Evolutionary conservation across 2,329 filamentous ascomycete genomes (phyloP), one percentile per base, ranked within the genome.

Genomic region (Massarina eburnea): DNA sequence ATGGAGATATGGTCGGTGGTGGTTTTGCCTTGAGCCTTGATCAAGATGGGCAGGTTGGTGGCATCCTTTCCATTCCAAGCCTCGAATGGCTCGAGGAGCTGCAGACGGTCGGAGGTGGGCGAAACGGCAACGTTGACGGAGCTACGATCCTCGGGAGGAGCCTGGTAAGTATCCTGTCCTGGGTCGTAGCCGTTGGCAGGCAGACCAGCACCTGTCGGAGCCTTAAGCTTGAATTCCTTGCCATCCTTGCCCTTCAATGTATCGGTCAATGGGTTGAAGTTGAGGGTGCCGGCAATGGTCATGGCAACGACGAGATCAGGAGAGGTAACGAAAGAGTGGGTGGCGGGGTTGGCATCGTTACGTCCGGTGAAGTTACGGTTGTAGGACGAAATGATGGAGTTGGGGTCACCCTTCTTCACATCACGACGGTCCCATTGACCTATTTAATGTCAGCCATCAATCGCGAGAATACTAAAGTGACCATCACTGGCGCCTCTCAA

Each of bases 291-390:
- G 45, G 90, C 90, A 66, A 95, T 83, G 49, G 86, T 85, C 78
- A 96, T 76, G 58, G 91, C 91, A 43, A 95, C 89, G 34, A 95
- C 90, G 51, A 96, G 78, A 70, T 96, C 91, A 45, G 91, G 91
- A 6, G 90, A 95, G 55, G 91, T 86, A 58, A 95, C 91, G 73
- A 96, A 96, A 47, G 89, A 89, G 79, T 95, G 91, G 41, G 91
- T 96, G 44, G 90, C 90, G 32, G 91, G 91, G 81, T 96, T 97
- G 59, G 89, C 91, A 62, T 96, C 91, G 74, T 97, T 97, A 71
- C 94, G 90, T 58, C 92, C 92, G 51, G 92, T 97, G 80, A 99
- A 97, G 85, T 99, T 97, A 76, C 94, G 91, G 87, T 99, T 99
- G 86, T 96, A 99, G 21, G 94, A 97, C 37, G 91, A 96, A 71